Base-by-base conservation (phyloP, 345 rosid species). In the Hevea brasiliensis region DNA sequence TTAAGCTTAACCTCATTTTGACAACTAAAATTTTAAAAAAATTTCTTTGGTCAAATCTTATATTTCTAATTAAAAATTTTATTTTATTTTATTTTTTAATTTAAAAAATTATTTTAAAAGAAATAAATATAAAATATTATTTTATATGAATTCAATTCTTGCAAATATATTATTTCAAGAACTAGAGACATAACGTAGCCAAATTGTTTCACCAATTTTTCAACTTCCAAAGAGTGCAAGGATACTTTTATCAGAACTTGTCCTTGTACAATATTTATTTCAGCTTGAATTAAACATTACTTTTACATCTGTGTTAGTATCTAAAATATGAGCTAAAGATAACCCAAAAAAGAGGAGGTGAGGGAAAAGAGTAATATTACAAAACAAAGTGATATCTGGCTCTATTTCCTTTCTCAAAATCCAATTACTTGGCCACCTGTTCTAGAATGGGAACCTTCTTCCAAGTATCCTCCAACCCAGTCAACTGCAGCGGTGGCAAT, bases 401-500 rank as follows among this genome's bases (percentile, higher is more conserved):
- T 35, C 37, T 44, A 26, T 32, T 27, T 18, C 61, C 47, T 17
- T 35, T 1, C 15, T 29, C 26, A 18, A 6, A 47, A 37, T 24
- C n/a, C 20, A 45, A 56, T 83, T 84, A 95, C 70, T 90, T 89
- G 24, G 99, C 96, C 55, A 35, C 94, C 80, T 91, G 99, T 66
- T 92, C 96, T 77, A 86, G 78, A 68, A 95, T 80, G 0, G 93
- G 96, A 60, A 87, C 84, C 59, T 87, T 88, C 57, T 89, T 92
- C 97, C 98, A 92, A 1, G 93, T 26, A 63, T 87, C 89, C 2
- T 94, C 97, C 75, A 85, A 42, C 2, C 88, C 92, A 26, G 84
- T 85, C 8, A 80, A 68, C 44, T 94, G 98, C 35, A 92, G 74
- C 0, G 99, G 99, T 8, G 99, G 99, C 87, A 95, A 79, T 0